These are phyloP conservation scores for Helichrysum umbraculigerum DNA, from an alignment of 129 eudicot genomes.

Conservation along the genomic window DNA sequence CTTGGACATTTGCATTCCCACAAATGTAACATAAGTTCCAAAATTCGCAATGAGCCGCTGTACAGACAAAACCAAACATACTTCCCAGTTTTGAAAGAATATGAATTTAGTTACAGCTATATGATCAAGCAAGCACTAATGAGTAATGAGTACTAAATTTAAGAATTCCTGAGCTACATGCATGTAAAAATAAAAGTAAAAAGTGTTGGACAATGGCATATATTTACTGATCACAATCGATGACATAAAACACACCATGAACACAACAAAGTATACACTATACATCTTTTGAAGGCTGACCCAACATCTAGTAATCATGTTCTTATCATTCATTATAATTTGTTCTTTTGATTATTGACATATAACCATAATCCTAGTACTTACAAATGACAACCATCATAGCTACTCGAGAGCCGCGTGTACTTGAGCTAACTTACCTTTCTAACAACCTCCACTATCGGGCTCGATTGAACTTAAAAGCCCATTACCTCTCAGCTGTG, in stretches of 20 bases:
- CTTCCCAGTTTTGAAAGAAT: no score
- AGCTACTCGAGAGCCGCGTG: conserved; percentile 6
- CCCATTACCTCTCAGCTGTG: conserved; percentile 88
- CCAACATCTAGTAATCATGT: conserved; percentile 31
- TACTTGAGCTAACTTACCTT: conserved; percentile 17
- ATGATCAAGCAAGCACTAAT: background rate
- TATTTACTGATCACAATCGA: background rate
- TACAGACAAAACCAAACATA: no score
- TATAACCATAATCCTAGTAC: conserved; percentile 39
- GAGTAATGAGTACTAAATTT: background rate
- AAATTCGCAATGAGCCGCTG: no score
- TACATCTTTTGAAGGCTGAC: conserved; percentile 32
- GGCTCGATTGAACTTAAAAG: conserved; percentile 92
- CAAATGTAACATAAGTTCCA: no score
- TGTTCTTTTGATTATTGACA: conserved; percentile 32
- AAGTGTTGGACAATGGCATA: conserved; percentile 12
- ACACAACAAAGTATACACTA: conserved; percentile 37
- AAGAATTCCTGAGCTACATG: no score
- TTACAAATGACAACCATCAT: conserved; percentile 31
- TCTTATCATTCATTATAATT: conserved; percentile 25
- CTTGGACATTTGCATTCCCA: no score
- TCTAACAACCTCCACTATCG: conserved; percentile 75
- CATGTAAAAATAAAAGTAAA: background rate
- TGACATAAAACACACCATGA: conserved; percentile 27
- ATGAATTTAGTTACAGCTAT: background rate